A percentile compares a stretch with the other conserved stretches of the same genome.
Conservation (phyloP, 805 yeast genomes). For the Spathaspora girioi region DNA sequence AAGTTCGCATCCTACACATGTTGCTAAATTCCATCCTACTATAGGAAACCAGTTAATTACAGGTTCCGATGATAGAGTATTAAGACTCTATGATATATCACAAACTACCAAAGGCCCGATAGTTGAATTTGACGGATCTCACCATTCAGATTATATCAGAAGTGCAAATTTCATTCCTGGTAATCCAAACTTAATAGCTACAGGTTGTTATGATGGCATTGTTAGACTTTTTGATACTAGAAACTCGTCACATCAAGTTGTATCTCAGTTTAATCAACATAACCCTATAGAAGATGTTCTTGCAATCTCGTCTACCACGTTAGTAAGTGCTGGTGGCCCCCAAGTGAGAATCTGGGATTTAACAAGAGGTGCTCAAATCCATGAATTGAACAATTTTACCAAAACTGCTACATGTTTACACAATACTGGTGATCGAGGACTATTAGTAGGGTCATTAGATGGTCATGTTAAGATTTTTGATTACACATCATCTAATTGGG, state of each 20-base stretch:
- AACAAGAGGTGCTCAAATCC: conserved; percentile 66
- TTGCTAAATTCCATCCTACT: conserved; percentile 85
- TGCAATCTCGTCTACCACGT: conserved; percentile 69
- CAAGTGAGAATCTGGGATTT: conserved; percentile 89
- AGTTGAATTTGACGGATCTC: conserved; percentile 52
- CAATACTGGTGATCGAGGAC: conserved; percentile 68
- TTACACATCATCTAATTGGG: conserved; percentile 66
- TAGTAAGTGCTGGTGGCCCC: conserved; percentile 79
- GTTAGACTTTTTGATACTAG: conserved; percentile 85
- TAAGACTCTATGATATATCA: conserved; percentile 83
- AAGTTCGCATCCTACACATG: conserved; percentile 85
- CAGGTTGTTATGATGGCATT: conserved; percentile 91
- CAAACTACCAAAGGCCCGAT: conserved; percentile 69
- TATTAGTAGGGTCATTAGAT: conserved; percentile 91
- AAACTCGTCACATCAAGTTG: conserved; percentile 39
- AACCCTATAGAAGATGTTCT: conserved; percentile 81
- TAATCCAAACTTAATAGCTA: conserved; percentile 74
- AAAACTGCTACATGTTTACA: conserved; percentile 88
- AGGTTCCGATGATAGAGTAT: conserved; percentile 87
- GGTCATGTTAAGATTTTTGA: conserved; percentile 97
- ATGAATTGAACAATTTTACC: conserved; percentile 81
- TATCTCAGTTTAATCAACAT: conserved; percentile 64
- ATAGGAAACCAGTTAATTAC: conserved; percentile 72
- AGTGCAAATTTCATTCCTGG: conserved; percentile 73
- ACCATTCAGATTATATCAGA: conserved; percentile 86